phyloP scores from a whole-genome alignment of 1,139 yeast genomes.

The Pichia sp. region DNA sequence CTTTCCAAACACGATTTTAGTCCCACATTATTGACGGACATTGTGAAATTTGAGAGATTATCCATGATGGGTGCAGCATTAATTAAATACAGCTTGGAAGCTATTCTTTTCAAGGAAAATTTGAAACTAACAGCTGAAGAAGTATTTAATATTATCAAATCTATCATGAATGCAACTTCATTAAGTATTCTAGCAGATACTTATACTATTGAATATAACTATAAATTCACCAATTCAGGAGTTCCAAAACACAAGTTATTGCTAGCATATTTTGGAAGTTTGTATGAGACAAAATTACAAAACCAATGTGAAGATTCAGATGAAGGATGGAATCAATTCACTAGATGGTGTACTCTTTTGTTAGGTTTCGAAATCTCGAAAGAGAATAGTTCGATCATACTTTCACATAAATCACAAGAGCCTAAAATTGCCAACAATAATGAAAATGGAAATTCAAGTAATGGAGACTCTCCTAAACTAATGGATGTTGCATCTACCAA shows the following conservation, averaged over 20 bases:
- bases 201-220: constrained; percentile 10
- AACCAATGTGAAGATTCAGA: background rate
- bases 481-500: background rate
- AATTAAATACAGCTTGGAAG: constrained; percentile 4
- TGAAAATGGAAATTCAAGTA: background rate
- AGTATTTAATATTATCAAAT: background rate
- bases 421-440: too few species aligned
- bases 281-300: constrained; percentile 2
- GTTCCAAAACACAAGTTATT: constrained; percentile 2
- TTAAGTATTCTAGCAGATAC: constrained; percentile 5
- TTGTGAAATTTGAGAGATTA: constrained; percentile 1
- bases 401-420: too few species aligned
- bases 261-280: constrained; percentile 9
- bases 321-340: background rate
- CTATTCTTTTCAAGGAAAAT: constrained; percentile 1
- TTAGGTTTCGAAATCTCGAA: constrained; percentile 1
- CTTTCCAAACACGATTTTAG: background rate
- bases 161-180: constrained; percentile 7
- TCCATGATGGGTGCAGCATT: constrained; percentile 8
- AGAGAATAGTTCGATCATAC: background rate
- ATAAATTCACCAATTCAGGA: constrained; percentile 4
- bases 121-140: background rate
- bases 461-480: background rate
- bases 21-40: constrained; percentile 1
- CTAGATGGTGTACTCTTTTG: constrained; percentile 7